Conservation (phyloP, 2,329 filamentous ascomycete genomes). For the Botrytis medusae region DNA sequence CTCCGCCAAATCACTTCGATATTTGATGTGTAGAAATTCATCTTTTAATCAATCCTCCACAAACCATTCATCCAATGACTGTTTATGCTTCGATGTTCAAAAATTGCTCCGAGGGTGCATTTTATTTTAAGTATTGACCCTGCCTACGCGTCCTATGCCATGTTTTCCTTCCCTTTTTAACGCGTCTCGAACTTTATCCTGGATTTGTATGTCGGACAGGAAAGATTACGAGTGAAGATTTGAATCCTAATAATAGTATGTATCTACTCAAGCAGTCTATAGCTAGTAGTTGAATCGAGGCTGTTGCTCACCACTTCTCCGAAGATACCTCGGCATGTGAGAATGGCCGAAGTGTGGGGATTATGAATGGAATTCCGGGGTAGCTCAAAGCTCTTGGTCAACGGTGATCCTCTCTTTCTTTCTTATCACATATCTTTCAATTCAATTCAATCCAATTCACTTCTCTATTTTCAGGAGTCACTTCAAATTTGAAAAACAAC, state of each 20-base stretch:
- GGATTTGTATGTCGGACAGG: neutral
- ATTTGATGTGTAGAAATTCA: neutral
- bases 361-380: constrained; percentile 18
- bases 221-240: neutral
- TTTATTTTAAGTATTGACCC: neutral
- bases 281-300: neutral
- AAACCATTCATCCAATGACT: neutral
- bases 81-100: neutral
- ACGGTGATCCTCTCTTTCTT: neutral
- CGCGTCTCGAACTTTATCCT: neutral
- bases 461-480: neutral
- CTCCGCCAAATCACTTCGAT: neutral
- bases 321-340: constrained; percentile 20
- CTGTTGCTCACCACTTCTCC: neutral
- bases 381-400: constrained; percentile 38
- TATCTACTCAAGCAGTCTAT: neutral
- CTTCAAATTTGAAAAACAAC: neutral
- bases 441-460: neutral
- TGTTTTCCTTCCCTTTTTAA: neutral
- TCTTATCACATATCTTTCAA: constrained; percentile 4
- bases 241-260: neutral
- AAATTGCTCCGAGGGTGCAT: neutral
- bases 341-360: constrained; percentile 18
- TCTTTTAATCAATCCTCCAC: neutral
- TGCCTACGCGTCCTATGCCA: neutral